Percentiles rank a stretch among this genome's conserved stretches.
These are phyloP conservation scores for Trichosanthes cucumerina DNA, from an alignment of 306 rosid genomes.

Conservation along the genomic window DNA sequence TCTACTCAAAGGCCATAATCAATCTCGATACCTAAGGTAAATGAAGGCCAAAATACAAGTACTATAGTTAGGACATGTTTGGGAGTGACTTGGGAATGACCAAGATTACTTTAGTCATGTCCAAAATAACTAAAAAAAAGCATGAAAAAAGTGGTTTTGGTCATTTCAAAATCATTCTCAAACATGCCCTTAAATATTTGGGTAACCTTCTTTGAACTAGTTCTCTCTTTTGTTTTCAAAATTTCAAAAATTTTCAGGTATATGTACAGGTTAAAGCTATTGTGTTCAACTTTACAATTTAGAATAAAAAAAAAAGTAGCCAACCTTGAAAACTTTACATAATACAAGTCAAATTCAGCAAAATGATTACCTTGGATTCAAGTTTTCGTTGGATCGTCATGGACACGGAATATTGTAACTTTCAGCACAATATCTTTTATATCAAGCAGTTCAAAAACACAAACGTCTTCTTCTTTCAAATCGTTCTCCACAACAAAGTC, in stretches of 20 bases:
- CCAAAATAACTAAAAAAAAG: no score
- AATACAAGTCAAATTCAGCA: not conserved
- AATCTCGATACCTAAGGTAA: not conserved
- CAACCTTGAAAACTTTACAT: not conserved
- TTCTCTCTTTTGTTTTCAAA: not conserved
- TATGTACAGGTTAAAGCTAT: not conserved
- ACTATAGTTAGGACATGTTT: not conserved
- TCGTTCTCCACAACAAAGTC: constrained; percentile 76
- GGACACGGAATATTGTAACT: constrained; percentile 62
- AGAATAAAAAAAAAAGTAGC: not conserved
- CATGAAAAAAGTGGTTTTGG: no score
- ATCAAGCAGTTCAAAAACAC: constrained; percentile 73
- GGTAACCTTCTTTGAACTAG: not conserved
- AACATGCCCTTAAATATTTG: no score
- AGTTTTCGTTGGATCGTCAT: constrained; percentile 27
- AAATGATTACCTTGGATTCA: constrained; percentile 4
- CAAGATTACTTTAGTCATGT: no score
- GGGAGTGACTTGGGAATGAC: no score
- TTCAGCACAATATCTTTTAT: constrained; percentile 63
- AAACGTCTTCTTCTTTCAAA: constrained; percentile 92
- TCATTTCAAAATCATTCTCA: no score
- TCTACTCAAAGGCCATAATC: not conserved
- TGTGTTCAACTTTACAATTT: not conserved
- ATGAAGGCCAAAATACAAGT: not conserved
- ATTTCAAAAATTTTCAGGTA: not conserved